Conservation (phyloP, 306 rosid species). For the Inga leiocalycina region DNA sequence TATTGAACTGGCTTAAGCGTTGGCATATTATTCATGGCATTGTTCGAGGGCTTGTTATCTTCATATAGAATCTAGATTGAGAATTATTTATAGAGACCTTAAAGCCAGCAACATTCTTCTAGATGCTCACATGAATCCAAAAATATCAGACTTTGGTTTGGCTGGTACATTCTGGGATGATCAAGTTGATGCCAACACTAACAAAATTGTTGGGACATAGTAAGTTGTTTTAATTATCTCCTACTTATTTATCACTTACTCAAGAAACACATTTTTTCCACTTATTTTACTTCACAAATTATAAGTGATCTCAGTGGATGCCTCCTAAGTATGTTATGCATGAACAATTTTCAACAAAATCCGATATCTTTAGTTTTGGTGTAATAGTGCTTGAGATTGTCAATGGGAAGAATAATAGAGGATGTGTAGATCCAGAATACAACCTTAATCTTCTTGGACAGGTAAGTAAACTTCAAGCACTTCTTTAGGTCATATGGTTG, state of each 20-base stretch:
- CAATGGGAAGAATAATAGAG: conserved; percentile 10
- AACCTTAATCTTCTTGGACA: conserved; percentile 56
- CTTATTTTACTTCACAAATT: not conserved
- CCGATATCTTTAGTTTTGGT: not conserved
- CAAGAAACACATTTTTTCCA: not conserved
- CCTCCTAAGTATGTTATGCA: not conserved
- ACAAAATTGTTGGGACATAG: not conserved
- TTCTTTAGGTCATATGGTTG: not conserved
- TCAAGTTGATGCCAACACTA: not conserved
- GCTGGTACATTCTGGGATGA: not conserved
- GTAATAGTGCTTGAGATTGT: not conserved
- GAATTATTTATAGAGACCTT: conserved; percentile 58
- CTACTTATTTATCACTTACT: not conserved
- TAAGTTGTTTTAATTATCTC: not conserved
- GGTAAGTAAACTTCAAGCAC: conserved; percentile 17
- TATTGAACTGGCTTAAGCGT: conserved; percentile 42
- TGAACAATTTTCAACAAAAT: not conserved
- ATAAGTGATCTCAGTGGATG: not conserved
- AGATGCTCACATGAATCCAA: conserved; percentile 49
- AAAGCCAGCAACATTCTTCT: conserved; percentile 56
- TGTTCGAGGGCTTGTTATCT: conserved; percentile 56
- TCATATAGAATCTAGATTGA: conserved; percentile 53
- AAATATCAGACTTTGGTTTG: conserved; percentile 49
- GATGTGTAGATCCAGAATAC: not conserved
- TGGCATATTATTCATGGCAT: conserved; percentile 47